Evolutionary conservation across 2,329 filamentous ascomycete genomes (phyloP).

Genomic region (Alternaria tenuissima): DNA sequence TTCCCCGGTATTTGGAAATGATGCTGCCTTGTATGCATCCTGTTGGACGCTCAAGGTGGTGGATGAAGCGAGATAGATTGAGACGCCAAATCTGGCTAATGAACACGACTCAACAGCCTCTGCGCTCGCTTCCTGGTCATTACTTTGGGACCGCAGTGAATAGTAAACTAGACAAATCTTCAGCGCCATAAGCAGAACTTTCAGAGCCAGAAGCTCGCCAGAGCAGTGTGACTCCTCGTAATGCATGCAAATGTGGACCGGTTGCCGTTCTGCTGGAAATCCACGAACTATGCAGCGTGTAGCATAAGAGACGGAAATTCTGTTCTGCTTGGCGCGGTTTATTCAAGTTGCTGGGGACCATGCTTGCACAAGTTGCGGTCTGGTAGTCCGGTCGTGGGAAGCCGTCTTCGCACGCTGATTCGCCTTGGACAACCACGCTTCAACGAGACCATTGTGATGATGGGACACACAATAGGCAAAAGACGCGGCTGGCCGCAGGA

Average conservation of each 20-base stretch:
- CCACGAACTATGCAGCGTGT: conserved; percentile 11
- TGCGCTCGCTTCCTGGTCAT: conserved; percentile 10
- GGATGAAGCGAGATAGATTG: conserved; percentile 8
- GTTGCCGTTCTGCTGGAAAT: conserved; percentile 24
- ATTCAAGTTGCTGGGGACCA: conserved; percentile 28
- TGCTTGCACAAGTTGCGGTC: conserved; percentile 37
- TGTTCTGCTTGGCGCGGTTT: conserved; percentile 30
- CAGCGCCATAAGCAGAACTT: conserved; percentile 24
- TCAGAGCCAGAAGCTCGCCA: conserved; percentile 25
- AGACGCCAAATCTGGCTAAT: conserved; percentile 2
- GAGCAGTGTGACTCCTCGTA: conserved; percentile 23
- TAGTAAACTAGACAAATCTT: conserved; percentile 18
- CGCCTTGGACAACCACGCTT: conserved; percentile 31
- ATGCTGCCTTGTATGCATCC: conserved; percentile 18
- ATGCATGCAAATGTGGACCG: conserved; percentile 25
- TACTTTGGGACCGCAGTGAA: conserved; percentile 5
- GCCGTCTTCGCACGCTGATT: conserved; percentile 43
- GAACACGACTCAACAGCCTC: conserved; percentile 4
- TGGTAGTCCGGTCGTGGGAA: conserved; percentile 29
- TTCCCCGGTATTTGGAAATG: conserved; percentile 30
- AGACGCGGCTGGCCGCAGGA: conserved; percentile 39
- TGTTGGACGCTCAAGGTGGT: conserved; percentile 17
- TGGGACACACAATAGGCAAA: conserved; percentile 34
- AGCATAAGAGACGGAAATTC: conserved; percentile 14
- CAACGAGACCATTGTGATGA: conserved; percentile 31